Conservation (phyloP, 73 alveolate genomes). For the Paramecium primaurelia region DNA sequence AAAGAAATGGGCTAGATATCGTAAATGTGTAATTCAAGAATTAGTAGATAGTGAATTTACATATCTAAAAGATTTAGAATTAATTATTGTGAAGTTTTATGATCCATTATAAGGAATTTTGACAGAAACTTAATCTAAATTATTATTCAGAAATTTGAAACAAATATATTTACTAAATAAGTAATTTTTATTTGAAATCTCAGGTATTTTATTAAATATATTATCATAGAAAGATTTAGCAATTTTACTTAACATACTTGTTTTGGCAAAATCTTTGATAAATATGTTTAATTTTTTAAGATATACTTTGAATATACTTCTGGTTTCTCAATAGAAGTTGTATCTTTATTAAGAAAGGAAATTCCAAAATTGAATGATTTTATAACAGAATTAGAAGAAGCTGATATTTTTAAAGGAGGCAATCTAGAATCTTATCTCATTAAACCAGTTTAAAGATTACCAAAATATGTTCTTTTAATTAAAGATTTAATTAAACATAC, state of each 20-base stretch:
- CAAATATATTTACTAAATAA: not conserved
- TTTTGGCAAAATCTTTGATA: constrained; percentile 24
- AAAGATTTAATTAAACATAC: constrained; percentile 45
- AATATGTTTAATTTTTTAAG: constrained; percentile 18
- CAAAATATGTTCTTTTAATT: not conserved
- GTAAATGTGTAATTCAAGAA: constrained; percentile 15
- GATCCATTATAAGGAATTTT: not conserved
- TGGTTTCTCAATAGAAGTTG: not conserved
- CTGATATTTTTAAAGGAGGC: not conserved
- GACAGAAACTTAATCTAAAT: not conserved
- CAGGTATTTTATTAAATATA: not conserved
- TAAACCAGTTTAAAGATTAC: constrained; percentile 40
- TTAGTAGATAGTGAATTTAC: constrained; percentile 16
- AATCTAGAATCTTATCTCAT: constrained; percentile 13
- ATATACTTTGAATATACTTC: constrained; percentile 1
- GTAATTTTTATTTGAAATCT: not conserved
- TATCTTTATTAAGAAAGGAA: not conserved
- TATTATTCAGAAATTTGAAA: not conserved
- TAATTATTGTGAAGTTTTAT: not conserved
- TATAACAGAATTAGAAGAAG: not conserved
- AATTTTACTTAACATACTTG: not conserved
- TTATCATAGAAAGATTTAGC: not conserved
- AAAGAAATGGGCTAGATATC: constrained; percentile 6
- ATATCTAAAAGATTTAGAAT: not conserved
- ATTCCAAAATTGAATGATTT: not conserved